Conservation (phyloP, 495 filamentous ascomycete species). For the Tuber indicum region DNA sequence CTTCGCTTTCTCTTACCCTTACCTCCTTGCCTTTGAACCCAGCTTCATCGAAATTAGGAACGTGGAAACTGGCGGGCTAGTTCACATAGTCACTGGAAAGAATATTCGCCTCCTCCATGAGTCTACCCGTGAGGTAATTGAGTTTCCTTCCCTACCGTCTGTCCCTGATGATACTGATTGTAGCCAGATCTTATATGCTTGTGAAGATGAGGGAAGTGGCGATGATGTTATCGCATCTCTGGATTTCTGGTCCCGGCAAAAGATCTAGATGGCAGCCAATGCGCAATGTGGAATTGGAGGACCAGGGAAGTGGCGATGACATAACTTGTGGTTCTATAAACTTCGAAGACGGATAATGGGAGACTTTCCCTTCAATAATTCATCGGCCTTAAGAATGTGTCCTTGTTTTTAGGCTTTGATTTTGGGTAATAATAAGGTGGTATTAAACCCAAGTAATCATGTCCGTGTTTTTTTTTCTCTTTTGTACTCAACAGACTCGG, state of each 20-base stretch:
- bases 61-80: conserved; percentile 80
- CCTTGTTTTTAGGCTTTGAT: conserved; percentile 10
- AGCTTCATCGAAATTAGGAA: conserved; percentile 96
- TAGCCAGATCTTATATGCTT: conserved; percentile 80
- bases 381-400: conserved; percentile 4
- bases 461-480: neutral
- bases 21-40: conserved; percentile 96
- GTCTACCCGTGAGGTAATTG: conserved; percentile 82
- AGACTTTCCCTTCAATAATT: neutral
- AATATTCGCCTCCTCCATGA: conserved; percentile 97
- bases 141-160: conserved; percentile 7
- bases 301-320: neutral
- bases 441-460: conserved; percentile 30
- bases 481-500: neutral
- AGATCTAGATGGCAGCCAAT: conserved; percentile 4
- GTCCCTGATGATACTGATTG: conserved; percentile 30
- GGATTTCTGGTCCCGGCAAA: conserved; percentile 75
- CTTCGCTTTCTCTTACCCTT: conserved; percentile 90
- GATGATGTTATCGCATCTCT: conserved; percentile 90
- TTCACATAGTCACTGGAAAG: conserved; percentile 89
- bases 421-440: conserved; percentile 12
- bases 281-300: conserved; percentile 8
- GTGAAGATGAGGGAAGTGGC: conserved; percentile 83
- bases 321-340: neutral
- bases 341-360: conserved; percentile 12